A percentile compares a stretch with the other conserved stretches of the same genome.
Evolutionary conservation across 1,284 basidiomycete genomes (phyloP).

Genomic region (Malassezia nana): DNA sequence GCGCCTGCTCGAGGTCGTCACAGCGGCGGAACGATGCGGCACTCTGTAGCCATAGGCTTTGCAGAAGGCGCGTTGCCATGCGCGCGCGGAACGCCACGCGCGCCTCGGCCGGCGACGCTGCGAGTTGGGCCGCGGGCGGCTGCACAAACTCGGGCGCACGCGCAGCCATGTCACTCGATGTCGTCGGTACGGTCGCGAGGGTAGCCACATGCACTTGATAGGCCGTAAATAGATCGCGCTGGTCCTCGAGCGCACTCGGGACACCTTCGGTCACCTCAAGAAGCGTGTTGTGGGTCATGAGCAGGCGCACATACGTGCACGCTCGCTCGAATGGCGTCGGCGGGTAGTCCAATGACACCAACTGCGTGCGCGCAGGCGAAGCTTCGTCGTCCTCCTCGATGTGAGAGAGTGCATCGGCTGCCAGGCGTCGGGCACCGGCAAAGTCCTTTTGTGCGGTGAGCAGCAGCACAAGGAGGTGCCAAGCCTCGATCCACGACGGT

Average conservation of each 20-base stretch:
- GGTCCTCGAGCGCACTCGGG: conserved; percentile 69
- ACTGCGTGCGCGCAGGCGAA: conserved; percentile 30
- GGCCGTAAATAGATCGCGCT: conserved; percentile 79
- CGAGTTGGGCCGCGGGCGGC: conserved; percentile 15
- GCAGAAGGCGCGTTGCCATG: conserved; percentile 52
- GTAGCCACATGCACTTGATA: conserved; percentile 49
- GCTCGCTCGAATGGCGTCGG: conserved; percentile 61
- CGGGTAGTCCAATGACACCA: conserved; percentile 53
- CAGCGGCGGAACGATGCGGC: conserved; percentile 84
- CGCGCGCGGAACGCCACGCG: conserved; percentile 15
- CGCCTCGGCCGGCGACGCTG: conserved; percentile 12
- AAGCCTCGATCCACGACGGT: conserved; percentile 64
- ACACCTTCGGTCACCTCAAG: conserved; percentile 75
- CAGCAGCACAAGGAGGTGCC: conserved; percentile 82
- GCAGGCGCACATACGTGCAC: conserved; percentile 69
- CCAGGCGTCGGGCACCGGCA: conserved; percentile 64
- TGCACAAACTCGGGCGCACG: conserved; percentile 9
- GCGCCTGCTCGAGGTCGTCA: conserved; percentile 77
- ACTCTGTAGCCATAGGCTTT: conserved; percentile 82
- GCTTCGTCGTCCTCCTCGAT: conserved; percentile 35
- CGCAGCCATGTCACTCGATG: neutral
- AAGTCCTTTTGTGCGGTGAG: conserved; percentile 71
- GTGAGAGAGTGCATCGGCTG: conserved; percentile 57
- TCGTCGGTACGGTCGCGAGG: neutral
- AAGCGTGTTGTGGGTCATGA: conserved; percentile 75